Evolutionary conservation across 2,329 filamentous ascomycete genomes (phyloP).

Genomic region (Acrodontium crateriforme): DNA sequence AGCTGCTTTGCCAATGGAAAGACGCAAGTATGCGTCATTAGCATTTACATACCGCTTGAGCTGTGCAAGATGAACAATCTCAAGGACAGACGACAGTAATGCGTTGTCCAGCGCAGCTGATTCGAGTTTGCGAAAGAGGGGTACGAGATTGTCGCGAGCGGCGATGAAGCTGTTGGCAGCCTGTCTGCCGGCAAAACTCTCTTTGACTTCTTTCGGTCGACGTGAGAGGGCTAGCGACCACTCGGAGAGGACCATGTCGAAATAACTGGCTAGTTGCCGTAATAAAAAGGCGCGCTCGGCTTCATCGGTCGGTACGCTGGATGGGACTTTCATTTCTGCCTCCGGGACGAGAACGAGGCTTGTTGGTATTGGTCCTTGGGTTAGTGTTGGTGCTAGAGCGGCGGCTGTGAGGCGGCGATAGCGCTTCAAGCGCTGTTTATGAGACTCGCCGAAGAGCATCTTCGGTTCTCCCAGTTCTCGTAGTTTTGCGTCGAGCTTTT

Average conservation of each 20-base stretch:
- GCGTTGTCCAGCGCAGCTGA: slow-evolving; percentile 65
- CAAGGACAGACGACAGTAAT: slow-evolving; percentile 61
- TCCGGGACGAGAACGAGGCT: slow-evolving; percentile 67
- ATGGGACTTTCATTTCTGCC: slow-evolving; percentile 73
- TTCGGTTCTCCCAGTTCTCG: slow-evolving; percentile 60
- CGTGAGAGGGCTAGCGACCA: slow-evolving; percentile 66
- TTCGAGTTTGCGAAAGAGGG: slow-evolving; percentile 82
- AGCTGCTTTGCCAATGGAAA: slow-evolving; percentile 62
- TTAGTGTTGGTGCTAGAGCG: slow-evolving; percentile 33
- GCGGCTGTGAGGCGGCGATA: slow-evolving; percentile 49
- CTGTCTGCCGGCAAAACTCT: slow-evolving; percentile 65
- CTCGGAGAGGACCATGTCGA: slow-evolving; percentile 84
- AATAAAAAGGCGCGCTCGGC: slow-evolving; percentile 59
- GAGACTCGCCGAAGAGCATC: slow-evolving; percentile 67
- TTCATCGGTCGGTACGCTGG: slow-evolving; percentile 46
- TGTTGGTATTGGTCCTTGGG: slow-evolving; percentile 73
- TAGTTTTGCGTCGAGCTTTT: slow-evolving; percentile 54
- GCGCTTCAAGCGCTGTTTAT: slow-evolving; percentile 53
- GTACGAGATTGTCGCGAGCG: slow-evolving; percentile 74
- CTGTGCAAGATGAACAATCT: slow-evolving; percentile 86
- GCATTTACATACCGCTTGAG: slow-evolving; percentile 87
- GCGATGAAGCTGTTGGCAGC: slow-evolving; percentile 78
- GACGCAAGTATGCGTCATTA: slow-evolving; percentile 81
- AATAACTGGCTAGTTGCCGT: slow-evolving; percentile 84
- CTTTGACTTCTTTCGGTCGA: slow-evolving; percentile 44